Percentiles rank a stretch among this genome's conserved stretches.
Conservation (phyloP, 2,329 filamentous ascomycete species). For the Beauveria sp. region DNA sequence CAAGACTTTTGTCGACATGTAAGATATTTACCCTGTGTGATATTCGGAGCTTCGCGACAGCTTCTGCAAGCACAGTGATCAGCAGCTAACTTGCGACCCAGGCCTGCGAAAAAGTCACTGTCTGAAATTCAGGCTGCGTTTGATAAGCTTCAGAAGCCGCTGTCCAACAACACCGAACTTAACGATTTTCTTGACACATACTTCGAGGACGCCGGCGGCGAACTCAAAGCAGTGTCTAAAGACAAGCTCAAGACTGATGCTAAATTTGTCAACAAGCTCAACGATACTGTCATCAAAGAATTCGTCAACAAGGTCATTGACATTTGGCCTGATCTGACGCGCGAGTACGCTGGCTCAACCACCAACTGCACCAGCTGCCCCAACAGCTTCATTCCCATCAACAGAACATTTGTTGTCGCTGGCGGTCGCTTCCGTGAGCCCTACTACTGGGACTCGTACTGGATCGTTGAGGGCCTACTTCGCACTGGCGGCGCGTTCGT, state of each 20-base stretch:
- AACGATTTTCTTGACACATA: slow-evolving; percentile 53
- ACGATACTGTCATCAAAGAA: slow-evolving; percentile 50
- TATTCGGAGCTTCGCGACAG: neutral
- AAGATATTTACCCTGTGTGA: slow-evolving; percentile 18
- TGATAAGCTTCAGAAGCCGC: slow-evolving; percentile 48
- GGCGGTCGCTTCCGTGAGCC: slow-evolving; percentile 64
- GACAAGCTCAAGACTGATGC: slow-evolving; percentile 48
- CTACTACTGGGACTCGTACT: slow-evolving; percentile 67
- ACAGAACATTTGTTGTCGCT: slow-evolving; percentile 62
- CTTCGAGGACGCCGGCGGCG: slow-evolving; percentile 56
- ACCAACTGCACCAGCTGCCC: slow-evolving; percentile 52
- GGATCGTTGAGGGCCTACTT: slow-evolving; percentile 59
- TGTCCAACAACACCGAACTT: slow-evolving; percentile 56
- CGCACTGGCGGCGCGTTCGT: slow-evolving; percentile 57
- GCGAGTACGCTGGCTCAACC: slow-evolving; percentile 44
- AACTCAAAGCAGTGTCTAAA: slow-evolving; percentile 46
- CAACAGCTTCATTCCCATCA: slow-evolving; percentile 58
- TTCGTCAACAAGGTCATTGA: slow-evolving; percentile 57
- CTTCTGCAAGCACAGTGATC: slow-evolving; percentile 12
- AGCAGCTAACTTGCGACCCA: slow-evolving; percentile 19
- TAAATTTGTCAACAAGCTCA: slow-evolving; percentile 47
- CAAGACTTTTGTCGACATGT: slow-evolving; percentile 66
- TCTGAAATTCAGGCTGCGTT: slow-evolving; percentile 56
- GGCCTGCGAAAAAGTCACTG: slow-evolving; percentile 52
- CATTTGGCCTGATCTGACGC: slow-evolving; percentile 62